Evolutionary conservation across 169 alveolate genomes (phyloP), one percentile per base, ranked within the genome.

Genomic region (Blepharisma undulans): DNA sequence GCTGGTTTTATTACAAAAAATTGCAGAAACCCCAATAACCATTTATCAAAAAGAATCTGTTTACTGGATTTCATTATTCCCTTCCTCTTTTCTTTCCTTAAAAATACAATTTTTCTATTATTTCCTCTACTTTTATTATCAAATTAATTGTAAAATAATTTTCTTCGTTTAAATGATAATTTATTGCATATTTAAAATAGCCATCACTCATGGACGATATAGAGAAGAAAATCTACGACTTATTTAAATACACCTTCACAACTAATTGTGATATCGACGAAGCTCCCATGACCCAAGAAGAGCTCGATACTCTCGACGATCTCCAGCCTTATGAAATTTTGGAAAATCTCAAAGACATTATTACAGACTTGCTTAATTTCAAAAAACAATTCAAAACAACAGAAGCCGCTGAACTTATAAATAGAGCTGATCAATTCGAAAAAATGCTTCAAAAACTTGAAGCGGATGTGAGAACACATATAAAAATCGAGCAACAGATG

Each of bases 391-490:
- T 33, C 66, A 79, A 79, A 32, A 30, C 34, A 2, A n/a, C 87
- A 10, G 87, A 79, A 25, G 34, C 30, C 2, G 48, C 87, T 29
- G 87, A 79, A 21, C 72, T 79, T 32, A 79, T 79, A 25, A 79
- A 33, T 4, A 10, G 61, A 81, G 32, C 30, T 60, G 81, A 86
- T 32, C 90, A 93, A 32, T 93, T 91, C 80, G 96, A 93, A 72
- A 16, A 76, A 76, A 84, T 88, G 93, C 84, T 93, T 33, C 89
- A 91, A 81, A 93, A 93, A 84, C 76, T 93, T 25, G 96, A 93
- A 74, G 90, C 76, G 1, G 96, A 93, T 61, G 92, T 93, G 0
- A 81, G 96, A 76, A 82, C 77, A 72, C 96, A 93, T 76, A 93
- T 93, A 22, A 87, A 90, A 30, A 71, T 88, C 1, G 89, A 93